A percentile compares a stretch with the other conserved stretches of the same genome.
Conservation (phyloP, 352 stramenopile genomes). For the Globisporangium apiculatum region DNA sequence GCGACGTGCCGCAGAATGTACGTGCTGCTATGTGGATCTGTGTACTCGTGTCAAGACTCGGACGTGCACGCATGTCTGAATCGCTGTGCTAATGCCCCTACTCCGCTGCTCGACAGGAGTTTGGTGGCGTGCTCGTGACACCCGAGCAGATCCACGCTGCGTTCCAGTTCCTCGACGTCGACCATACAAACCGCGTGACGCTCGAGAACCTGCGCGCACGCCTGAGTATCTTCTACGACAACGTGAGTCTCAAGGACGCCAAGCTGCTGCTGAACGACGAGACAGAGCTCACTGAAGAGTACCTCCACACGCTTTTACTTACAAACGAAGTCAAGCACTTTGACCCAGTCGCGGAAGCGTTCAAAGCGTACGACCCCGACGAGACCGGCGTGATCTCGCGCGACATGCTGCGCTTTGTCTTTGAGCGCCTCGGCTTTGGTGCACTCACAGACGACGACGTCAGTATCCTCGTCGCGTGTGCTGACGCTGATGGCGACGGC, state of each 20-base stretch:
- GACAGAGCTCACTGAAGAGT: slow-evolving; percentile 58
- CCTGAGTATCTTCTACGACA: slow-evolving; percentile 85
- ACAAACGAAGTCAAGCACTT: slow-evolving; percentile 89
- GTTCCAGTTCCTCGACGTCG: slow-evolving; percentile 89
- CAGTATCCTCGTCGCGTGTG: slow-evolving; percentile 75
- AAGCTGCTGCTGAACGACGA: slow-evolving; percentile 84
- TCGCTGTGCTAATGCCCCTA: too few relatives aligned
- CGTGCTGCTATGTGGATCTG: neutral
- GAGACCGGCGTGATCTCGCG: slow-evolving; percentile 75
- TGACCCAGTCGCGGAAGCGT: slow-evolving; percentile 84
- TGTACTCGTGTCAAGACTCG: neutral
- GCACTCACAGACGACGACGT: slow-evolving; percentile 83
- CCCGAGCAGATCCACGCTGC: slow-evolving; percentile 76
- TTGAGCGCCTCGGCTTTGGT: slow-evolving; percentile 74
- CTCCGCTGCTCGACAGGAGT: slow-evolving; percentile 23
- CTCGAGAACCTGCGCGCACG: slow-evolving; percentile 70
- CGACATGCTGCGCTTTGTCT: slow-evolving; percentile 81
- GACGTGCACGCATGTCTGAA: neutral
- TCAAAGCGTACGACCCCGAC: slow-evolving; percentile 86
- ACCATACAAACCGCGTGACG: slow-evolving; percentile 73
- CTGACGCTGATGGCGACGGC: slow-evolving; percentile 79
- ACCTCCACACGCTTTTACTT: slow-evolving; percentile 71
- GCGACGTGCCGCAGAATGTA: slow-evolving; percentile 9
- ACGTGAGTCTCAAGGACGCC: slow-evolving; percentile 77
- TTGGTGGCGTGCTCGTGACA: slow-evolving; percentile 79